phyloP scores from a whole-genome alignment of 176 grass and related monocot genomes.

The Phoenix roebelenii region DNA sequence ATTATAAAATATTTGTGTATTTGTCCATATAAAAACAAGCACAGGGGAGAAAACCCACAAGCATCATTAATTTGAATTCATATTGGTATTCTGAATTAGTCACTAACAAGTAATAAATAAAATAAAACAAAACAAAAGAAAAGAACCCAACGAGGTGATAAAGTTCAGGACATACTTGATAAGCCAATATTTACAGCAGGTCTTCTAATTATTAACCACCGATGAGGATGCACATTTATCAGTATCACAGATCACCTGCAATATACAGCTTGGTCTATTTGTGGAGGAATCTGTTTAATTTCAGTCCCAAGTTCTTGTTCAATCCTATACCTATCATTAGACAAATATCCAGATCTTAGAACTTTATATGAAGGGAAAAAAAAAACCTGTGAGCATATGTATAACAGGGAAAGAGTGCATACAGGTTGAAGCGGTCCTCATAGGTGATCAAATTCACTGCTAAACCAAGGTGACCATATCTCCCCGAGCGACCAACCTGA shows the following conservation, averaged over 20 bases:
- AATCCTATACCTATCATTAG: slow-evolving; percentile 50
- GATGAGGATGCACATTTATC: slow-evolving; percentile 13
- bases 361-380: slow-evolving; percentile 5
- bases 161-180: slow-evolving; percentile 33
- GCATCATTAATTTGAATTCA: no score
- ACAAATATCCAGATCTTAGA: slow-evolving; percentile 1
- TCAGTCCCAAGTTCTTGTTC: slow-evolving; percentile 91
- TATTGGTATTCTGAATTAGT: no score
- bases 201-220: slow-evolving; percentile 33
- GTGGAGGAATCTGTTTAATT: slow-evolving; percentile 85
- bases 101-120: no score
- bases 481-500: slow-evolving; percentile 87
- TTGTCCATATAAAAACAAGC: no score
- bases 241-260: slow-evolving; percentile 34
- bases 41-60: no score
- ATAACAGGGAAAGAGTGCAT: slow-evolving; percentile 17
- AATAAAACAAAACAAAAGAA: not conserved
- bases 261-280: slow-evolving; percentile 78
- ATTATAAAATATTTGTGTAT: no score
- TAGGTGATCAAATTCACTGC: slow-evolving; percentile 89
- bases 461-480: slow-evolving; percentile 89
- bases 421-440: slow-evolving; percentile 91
- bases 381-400: not conserved
- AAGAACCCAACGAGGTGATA: no score
- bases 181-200: slow-evolving; percentile 59